phyloP scores from a whole-genome alignment of 164 flowering plant species.

The Chimonanthus praecox region DNA sequence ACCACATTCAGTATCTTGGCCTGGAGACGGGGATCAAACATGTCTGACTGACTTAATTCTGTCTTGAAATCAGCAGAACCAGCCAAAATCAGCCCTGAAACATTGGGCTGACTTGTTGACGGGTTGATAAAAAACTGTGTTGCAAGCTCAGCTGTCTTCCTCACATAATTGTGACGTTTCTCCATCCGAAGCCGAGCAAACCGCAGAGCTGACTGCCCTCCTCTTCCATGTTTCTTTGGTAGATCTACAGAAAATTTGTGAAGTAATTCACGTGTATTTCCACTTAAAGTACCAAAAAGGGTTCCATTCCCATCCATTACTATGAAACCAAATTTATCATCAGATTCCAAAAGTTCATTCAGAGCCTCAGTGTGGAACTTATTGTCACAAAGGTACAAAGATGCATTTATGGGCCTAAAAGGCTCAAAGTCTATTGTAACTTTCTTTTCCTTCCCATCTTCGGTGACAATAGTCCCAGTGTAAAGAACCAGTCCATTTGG shows the following conservation, averaged over 20 bases:
- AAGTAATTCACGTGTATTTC: conserved; percentile 10
- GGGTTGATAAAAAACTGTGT: conserved; percentile 13
- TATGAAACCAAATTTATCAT: conserved; percentile 15
- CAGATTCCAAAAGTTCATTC: conserved; percentile 11
- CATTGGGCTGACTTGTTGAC: conserved; percentile 14
- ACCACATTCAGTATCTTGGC: conserved; percentile 17
- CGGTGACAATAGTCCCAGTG: conserved; percentile 13
- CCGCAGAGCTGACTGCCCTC: conserved; percentile 15
- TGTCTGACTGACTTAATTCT: conserved; percentile 13
- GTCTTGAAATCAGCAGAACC: conserved; percentile 17
- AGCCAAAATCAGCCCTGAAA: conserved; percentile 10
- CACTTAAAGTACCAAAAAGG: conserved; percentile 15
- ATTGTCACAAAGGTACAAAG: conserved; percentile 14
- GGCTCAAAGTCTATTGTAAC: conserved; percentile 15
- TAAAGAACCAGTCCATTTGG: conserved; percentile 13
- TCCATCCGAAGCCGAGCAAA: conserved; percentile 17
- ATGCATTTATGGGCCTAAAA: conserved; percentile 11
- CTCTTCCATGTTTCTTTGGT: conserved; percentile 14
- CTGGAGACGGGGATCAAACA: conserved; percentile 17
- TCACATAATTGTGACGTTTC: conserved; percentile 13
- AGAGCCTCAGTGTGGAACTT: conserved; percentile 14
- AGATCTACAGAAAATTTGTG: conserved; percentile 13
- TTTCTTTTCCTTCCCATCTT: conserved; percentile 17
- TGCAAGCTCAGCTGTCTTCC: conserved; percentile 15
- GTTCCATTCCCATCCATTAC: conserved; percentile 18